These are phyloP conservation scores for Pseudopithomyces maydicus DNA, from an alignment of 2,329 filamentous ascomycete species.

Conservation along the genomic window DNA sequence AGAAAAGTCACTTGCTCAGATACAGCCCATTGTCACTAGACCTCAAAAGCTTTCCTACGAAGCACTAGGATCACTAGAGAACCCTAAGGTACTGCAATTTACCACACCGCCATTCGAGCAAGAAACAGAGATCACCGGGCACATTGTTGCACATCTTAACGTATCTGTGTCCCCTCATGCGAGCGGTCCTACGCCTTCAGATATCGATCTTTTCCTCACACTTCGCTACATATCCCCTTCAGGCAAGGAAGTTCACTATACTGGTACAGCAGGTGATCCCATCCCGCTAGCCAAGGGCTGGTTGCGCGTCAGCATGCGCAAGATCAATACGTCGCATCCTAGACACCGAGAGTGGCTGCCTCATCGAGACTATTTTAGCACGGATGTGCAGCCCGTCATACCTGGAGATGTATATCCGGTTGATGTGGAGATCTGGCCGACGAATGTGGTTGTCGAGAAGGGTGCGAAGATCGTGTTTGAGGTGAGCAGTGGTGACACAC, in stretches of 20 bases:
- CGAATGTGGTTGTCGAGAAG: constrained; percentile 61
- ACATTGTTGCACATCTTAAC: constrained; percentile 67
- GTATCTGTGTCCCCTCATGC: constrained; percentile 58
- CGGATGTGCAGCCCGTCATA: constrained; percentile 57
- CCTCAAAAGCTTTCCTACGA: constrained; percentile 59
- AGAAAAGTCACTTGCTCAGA: constrained; percentile 47
- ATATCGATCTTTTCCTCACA: constrained; percentile 68
- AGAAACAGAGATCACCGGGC: constrained; percentile 73
- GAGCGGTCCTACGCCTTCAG: constrained; percentile 50
- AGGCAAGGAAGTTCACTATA: constrained; percentile 66
- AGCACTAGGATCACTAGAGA: constrained; percentile 62
- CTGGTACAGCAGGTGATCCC: constrained; percentile 67
- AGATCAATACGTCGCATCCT: constrained; percentile 56
- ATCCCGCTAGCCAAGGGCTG: constrained; percentile 69
- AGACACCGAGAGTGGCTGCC: constrained; percentile 62
- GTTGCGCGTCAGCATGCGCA: constrained; percentile 64
- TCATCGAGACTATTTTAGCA: constrained; percentile 62
- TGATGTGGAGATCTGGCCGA: constrained; percentile 69
- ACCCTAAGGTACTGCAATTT: constrained; percentile 63
- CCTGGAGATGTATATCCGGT: constrained; percentile 62
- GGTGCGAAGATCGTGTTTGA: constrained; percentile 62
- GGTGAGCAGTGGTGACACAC: constrained; percentile 59
- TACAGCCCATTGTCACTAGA: constrained; percentile 30
- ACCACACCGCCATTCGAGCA: constrained; percentile 60
- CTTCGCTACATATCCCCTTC: constrained; percentile 61